Evolutionary conservation across 164 flowering plant genomes (phyloP), one percentile per base, ranked within the genome.

Genomic region (Stephania cephalantha): DNA sequence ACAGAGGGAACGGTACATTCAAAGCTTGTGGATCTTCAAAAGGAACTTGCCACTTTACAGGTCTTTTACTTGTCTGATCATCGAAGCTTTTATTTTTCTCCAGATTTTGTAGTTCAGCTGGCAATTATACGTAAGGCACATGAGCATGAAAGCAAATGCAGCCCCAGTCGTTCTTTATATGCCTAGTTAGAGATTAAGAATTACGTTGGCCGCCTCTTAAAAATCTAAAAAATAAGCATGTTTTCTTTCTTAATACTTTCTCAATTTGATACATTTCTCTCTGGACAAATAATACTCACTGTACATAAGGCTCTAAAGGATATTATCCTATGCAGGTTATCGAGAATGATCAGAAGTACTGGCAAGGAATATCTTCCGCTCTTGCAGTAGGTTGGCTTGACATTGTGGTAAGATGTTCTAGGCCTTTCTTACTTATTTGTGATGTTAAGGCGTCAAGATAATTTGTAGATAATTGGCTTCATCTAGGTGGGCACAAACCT

Each of bases 301-400:
- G 4, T 6, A 7, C 58, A 69, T 15, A 29, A 72, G 10, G 7
- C 72, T 72, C 72, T 77, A 11, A 67, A 35, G 1, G 46, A 71
- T 35, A 35, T 35, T 35, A 44, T 11, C 65, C 46, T 63, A 4
- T 75, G 70, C 87, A 95, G 99, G 85, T 81, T 9, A 72, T 93
- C 79, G 99, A 95, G 83, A 91, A 95, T 75, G 83, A 87, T 84
- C 82, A 83, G 25, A 83, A 78, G 70, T 95, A 93, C 75, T 95
- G 99, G 99, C 88, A 93, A 77, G 90, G 85, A 29, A 81, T 95
- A 71, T 86, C 91, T 73, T 88, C 97, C 31, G 95, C 97, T 77
- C 81, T 93, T 58, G 90, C 97, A 73, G 87, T 92, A 85, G 99
- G 99, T 72, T 95, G 99, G 99, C 87, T 92, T 67, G 97, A 95